A percentile compares a stretch with the other conserved stretches of the same genome.
These are phyloP conservation scores for Fusarium setosum DNA, from an alignment of 2,329 filamentous ascomycete species.

Conservation along the genomic window DNA sequence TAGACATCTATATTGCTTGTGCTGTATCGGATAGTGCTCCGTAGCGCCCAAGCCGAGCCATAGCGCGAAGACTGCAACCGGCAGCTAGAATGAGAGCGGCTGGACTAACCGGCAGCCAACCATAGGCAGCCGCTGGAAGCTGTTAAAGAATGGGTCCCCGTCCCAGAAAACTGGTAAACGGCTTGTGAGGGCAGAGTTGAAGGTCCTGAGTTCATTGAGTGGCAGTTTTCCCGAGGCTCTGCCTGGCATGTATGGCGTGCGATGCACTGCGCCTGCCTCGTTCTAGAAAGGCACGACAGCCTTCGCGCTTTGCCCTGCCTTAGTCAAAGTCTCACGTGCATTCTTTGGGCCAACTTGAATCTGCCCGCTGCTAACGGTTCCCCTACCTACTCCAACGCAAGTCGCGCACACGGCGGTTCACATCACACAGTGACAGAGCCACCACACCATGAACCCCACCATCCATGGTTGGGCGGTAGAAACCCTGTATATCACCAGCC, in stretches of 20 bases:
- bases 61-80: neutral
- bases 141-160: neutral
- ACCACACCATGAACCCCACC: neutral
- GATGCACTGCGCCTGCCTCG: neutral
- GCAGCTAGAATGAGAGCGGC: slow-evolving; percentile 8
- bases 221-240: neutral
- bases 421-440: neutral
- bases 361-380: neutral
- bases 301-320: too few relatives aligned
- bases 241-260: neutral
- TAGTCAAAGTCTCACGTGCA: neutral
- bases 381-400: neutral
- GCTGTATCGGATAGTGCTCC: neutral
- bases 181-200: neutral
- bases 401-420: neutral
- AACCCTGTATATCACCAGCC: neutral
- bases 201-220: neutral
- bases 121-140: too few relatives aligned
- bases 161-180: slow-evolving; percentile 1
- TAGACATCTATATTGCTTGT: neutral
- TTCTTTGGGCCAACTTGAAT: neutral
- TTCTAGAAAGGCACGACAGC: neutral
- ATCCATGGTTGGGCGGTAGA: neutral
- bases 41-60: neutral
- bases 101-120: neutral